These are phyloP conservation scores for Suillus fuscotomentosus DNA, from an alignment of 768 basidiomycete species.

Conservation along the genomic window DNA sequence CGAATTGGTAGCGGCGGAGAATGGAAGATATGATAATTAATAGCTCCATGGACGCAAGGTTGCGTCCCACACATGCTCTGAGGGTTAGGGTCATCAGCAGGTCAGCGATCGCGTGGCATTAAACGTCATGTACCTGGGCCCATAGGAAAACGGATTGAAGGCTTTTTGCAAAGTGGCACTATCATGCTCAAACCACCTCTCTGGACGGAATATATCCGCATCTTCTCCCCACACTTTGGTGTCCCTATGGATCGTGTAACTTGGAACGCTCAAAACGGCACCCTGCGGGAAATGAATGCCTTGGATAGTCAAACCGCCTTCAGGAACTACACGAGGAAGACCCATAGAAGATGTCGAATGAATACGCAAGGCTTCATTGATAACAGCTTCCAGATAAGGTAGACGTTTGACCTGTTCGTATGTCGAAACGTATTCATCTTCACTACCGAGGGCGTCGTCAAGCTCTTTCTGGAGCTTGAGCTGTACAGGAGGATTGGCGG, in stretches of 20 bases:
- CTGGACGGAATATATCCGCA: slow-evolving; percentile 70
- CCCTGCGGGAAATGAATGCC: slow-evolving; percentile 65
- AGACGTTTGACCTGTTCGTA: slow-evolving; percentile 71
- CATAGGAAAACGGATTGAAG: slow-evolving; percentile 86
- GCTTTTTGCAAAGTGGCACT: slow-evolving; percentile 58
- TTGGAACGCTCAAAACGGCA: slow-evolving; percentile 77
- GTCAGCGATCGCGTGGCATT: not conserved
- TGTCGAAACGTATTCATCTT: slow-evolving; percentile 59
- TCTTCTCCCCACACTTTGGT: slow-evolving; percentile 75
- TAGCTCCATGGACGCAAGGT: slow-evolving; percentile 78
- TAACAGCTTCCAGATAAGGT: slow-evolving; percentile 81
- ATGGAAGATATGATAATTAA: slow-evolving; percentile 81
- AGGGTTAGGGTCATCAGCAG: not conserved
- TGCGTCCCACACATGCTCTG: slow-evolving; percentile 83
- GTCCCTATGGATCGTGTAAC: slow-evolving; percentile 81
- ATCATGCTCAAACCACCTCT: slow-evolving; percentile 81
- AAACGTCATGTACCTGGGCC: slow-evolving; percentile 55
- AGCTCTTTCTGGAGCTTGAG: slow-evolving; percentile 76
- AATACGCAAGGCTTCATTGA: slow-evolving; percentile 81
- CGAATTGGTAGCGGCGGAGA: slow-evolving; percentile 71
- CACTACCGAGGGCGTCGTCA: slow-evolving; percentile 52
- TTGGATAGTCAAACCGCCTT: slow-evolving; percentile 63
- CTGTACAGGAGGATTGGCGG: slow-evolving; percentile 62
- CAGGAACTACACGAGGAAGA: slow-evolving; percentile 75
- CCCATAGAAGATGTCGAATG: slow-evolving; percentile 86